A percentile compares a stretch with the other conserved stretches of the same genome.
Conservation (phyloP, 768 basidiomycete genomes). For the Termitomyces sp. region DNA sequence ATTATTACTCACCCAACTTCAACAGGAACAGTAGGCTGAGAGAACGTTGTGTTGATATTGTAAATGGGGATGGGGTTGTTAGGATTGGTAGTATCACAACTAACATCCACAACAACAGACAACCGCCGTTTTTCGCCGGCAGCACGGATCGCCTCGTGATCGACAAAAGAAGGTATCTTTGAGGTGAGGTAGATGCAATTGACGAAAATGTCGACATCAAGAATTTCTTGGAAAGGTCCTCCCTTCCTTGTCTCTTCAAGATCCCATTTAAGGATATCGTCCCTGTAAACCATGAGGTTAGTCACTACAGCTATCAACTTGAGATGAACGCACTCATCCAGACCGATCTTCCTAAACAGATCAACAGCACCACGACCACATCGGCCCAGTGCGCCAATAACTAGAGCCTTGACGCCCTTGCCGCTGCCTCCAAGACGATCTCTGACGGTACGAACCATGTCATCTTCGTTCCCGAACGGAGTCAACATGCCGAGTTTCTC, state of each 20-base stretch:
- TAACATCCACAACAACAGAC: constrained; percentile 91
- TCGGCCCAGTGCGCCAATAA: constrained; percentile 93
- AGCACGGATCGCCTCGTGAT: constrained; percentile 61
- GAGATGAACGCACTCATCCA: constrained; percentile 73
- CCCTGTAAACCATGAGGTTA: constrained; percentile 37
- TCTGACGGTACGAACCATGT: constrained; percentile 78
- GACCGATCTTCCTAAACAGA: constrained; percentile 92
- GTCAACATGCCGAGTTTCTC: constrained; percentile 62
- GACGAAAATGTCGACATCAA: constrained; percentile 96
- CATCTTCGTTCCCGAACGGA: constrained; percentile 80
- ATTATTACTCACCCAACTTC: constrained; percentile 62
- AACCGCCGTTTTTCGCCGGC: constrained; percentile 69
- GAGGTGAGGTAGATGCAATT: constrained; percentile 98
- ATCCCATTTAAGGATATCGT: constrained; percentile 97
- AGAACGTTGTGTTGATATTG: constrained; percentile 88
- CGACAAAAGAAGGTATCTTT: constrained; percentile 80
- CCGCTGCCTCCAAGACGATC: constrained; percentile 60
- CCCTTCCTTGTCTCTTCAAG: constrained; percentile 95
- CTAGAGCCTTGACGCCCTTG: constrained; percentile 78
- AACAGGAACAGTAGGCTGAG: constrained; percentile 86
- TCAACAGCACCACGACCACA: constrained; percentile 96
- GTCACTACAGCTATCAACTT: not conserved
- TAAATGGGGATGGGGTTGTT: constrained; percentile 98
- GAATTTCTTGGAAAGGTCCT: constrained; percentile 92
- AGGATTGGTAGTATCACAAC: constrained; percentile 98